These are phyloP conservation scores for Telfairia occidentalis DNA, from an alignment of 331 rosid species.

Conservation along the genomic window DNA sequence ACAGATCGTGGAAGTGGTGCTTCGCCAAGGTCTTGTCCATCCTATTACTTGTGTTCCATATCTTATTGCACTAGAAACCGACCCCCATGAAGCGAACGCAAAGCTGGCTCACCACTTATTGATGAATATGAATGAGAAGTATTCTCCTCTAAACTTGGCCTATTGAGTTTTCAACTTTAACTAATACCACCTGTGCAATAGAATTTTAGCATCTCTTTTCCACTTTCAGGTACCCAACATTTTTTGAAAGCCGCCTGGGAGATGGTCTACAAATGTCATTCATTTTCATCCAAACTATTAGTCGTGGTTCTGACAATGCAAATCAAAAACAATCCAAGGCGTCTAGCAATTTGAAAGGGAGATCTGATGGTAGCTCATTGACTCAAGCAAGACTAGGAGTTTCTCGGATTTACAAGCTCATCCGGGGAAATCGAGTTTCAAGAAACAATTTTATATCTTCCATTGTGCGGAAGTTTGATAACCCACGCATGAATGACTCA, in stretches of 20 bases:
- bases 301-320: slow-evolving; percentile 30
- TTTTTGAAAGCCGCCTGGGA: slow-evolving; percentile 93
- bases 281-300: slow-evolving; percentile 58
- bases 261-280: slow-evolving; percentile 99
- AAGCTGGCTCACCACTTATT: slow-evolving; percentile 92
- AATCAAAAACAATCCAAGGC: slow-evolving; percentile 41
- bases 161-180: neutral
- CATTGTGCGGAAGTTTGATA: slow-evolving; percentile 81
- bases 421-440: slow-evolving; percentile 74
- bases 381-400: slow-evolving; percentile 90
- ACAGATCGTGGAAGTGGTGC: slow-evolving; percentile 92
- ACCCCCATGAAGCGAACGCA: slow-evolving; percentile 70
- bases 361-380: slow-evolving; percentile 48
- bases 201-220: slow-evolving; percentile 31
- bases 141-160: slow-evolving; percentile 15
- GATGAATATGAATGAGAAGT: slow-evolving; percentile 97
- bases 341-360: slow-evolving; percentile 47
- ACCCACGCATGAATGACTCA: slow-evolving; percentile 51
- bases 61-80: slow-evolving; percentile 93
- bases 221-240: slow-evolving; percentile 98
- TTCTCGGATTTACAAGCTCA: slow-evolving; percentile 97
- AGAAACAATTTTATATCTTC: slow-evolving; percentile 96
- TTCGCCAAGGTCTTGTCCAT: slow-evolving; percentile 99
- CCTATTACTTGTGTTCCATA: slow-evolving; percentile 95
- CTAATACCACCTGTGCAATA: slow-evolving; percentile 4